Evolutionary conservation across 441 rosid species (phyloP), one percentile per base, ranked within the genome.

Genomic region (Pelargonium myrrhifolium): DNA sequence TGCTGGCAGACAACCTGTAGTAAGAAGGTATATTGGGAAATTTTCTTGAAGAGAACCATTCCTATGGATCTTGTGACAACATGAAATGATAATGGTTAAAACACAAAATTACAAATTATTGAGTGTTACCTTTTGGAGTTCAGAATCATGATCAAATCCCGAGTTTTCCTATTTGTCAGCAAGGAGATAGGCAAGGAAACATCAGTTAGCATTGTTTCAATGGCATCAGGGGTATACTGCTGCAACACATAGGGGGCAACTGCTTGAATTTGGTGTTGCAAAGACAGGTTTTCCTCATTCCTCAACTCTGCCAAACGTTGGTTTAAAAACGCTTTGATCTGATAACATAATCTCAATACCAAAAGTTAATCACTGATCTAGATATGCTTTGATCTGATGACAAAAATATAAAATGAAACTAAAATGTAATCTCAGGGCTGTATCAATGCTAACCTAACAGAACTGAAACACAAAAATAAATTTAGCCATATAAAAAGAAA

Each of bases 181-280:
- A 89, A 79, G 43, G 93, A 81, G 65, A 92, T 87, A 71, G 84
- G 92, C 62, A 67, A 71, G 61, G 88, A 81, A 76, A 92, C 80
- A 68, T 82, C 87, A 56, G 80, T 81, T 66, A 87, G 68, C 90
- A 89, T 88, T 62, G 81, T 78, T 80, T 86, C 87, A 21, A 92
- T 87, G 72, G 80, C 87, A 82, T 94, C 97, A 21, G 94, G 86
- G 47, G 90, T 62, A 79, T 87, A 86, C 77, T 92, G 97, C 86
- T 87, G 98, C 62, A 94, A 82, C 75, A 94, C 90, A 85, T 89
- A 76, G 24, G 99, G 89, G 69, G 96, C 82, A 77, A 86, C 93
- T 61, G 99, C 86, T 79, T 92, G 99, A 70, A 92, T 91, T 82
- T 87, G 96, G 83, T 94, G 92, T 78, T 87, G 92, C 86, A 94